Percentiles rank a stretch among this genome's conserved stretches.
Evolutionary conservation across 225 moss, liverwort and hornwort genomes (phyloP).

Genomic region (Straminergon stramineum): DNA sequence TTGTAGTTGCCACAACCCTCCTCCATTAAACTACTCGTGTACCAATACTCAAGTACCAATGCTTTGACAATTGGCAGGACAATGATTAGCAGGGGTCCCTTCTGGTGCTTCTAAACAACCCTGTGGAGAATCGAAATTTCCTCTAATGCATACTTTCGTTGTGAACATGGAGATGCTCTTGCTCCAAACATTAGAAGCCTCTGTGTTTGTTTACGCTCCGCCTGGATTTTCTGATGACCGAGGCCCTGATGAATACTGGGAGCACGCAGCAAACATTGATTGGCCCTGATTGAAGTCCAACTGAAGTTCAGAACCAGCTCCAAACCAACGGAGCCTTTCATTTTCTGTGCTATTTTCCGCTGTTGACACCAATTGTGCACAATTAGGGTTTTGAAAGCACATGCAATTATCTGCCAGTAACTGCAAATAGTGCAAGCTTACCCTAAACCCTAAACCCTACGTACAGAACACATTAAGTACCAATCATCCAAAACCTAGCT

Average conservation of each 20-base stretch:
- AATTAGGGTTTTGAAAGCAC: background rate
- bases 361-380: background rate
- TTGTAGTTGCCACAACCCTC: too few relatives aligned
- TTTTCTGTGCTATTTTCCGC: background rate
- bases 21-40: too few relatives aligned
- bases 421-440: background rate
- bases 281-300: background rate
- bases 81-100: too few relatives aligned
- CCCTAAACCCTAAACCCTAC: background rate
- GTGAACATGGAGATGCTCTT: background rate
- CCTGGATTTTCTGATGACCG: background rate
- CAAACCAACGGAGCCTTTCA: background rate
- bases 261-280: background rate
- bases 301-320: background rate
- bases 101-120: too few relatives aligned
- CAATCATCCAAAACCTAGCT: background rate
- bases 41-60: too few relatives aligned
- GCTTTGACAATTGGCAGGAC: too few relatives aligned
- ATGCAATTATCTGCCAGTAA: background rate
- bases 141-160: background rate
- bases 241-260: background rate
- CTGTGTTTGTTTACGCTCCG: too few relatives aligned
- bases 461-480: background rate
- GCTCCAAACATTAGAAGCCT: background rate
- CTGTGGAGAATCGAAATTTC: too few relatives aligned